Evolutionary conservation across 805 yeast species (phyloP), one percentile per base, ranked within the genome.

Genomic region (Wickerhamomyces alni): DNA sequence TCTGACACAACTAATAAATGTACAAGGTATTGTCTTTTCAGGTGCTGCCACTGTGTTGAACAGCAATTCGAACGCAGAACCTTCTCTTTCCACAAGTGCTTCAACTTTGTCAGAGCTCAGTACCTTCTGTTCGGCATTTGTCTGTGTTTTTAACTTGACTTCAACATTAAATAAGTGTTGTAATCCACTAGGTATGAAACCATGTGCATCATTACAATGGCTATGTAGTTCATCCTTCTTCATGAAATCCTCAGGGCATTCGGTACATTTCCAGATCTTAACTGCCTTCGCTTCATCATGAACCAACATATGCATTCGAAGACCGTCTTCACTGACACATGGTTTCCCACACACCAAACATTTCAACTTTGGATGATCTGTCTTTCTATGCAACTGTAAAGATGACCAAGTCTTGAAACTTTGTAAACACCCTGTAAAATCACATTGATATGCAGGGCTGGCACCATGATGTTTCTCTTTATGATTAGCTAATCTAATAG

Each of bases 351-450:
- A 88, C 1, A 75, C 48, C 0, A 59, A 50, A 62, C 95, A 87
- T 33, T 65, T 67, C 21, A 81, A 48, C 53, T 81, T 78, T 5
- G 89, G 87, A 59, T 88, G 96, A 27, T 72, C 82, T 1, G 75
- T 70, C 48, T 80, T 82, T 39, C 76, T 66, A 59, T 89, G 97
- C 10, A 70, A 54, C 48, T 80, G 88, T 30, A 87, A 63, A 2
- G 82, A 82, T 3, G 84, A 74, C 87, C 89, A 82, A 0, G 83
- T 81, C 40, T 72, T 74, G 60, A 84, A 84, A 30, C 68, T 65
- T 43, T 63, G 57, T 44, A 69, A 67, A 57, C 95, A 85, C 2
- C 77, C 80, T 1, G 78, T 70, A 44, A 66, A 72, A 35, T 76
- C 77, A 55, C 93, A 84, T 40, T 72, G 77, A 44, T 80, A 74